A percentile compares a stretch with the other conserved stretches of the same genome.
These are phyloP conservation scores for Tetrahymena elliotti DNA, from an alignment of 73 alveolate species.

Conservation along the genomic window DNA sequence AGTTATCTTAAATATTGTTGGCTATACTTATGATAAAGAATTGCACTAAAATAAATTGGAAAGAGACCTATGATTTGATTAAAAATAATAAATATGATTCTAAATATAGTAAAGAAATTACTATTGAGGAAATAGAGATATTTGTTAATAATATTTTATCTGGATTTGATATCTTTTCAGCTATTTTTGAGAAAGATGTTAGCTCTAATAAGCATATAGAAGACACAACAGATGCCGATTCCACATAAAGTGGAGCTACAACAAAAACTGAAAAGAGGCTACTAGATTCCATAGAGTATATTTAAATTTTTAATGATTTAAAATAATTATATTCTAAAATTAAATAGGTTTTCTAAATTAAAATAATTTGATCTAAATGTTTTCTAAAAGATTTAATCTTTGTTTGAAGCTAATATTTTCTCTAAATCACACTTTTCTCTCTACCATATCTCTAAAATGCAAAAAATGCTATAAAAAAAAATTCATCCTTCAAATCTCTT, in stretches of 20 bases:
- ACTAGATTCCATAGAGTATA: not conserved
- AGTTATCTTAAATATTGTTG: not conserved
- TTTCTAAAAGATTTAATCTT: not conserved
- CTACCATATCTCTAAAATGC: not conserved
- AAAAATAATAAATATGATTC: not conserved
- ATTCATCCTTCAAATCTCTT: not conserved
- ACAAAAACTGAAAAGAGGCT: not conserved
- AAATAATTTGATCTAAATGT: not conserved
- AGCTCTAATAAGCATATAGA: not conserved
- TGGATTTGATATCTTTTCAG: not conserved
- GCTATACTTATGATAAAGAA: not conserved
- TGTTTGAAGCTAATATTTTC: not conserved
- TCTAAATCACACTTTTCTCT: not conserved
- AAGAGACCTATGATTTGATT: not conserved
- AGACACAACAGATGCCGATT: not conserved
- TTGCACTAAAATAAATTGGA: not conserved
- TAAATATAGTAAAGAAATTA: not conserved
- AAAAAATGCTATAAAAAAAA: not conserved
- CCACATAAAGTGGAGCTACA: not conserved
- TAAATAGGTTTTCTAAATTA: not conserved
- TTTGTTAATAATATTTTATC: not conserved
- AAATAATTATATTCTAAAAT: not conserved
- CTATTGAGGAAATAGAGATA: not conserved
- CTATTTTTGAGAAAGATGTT: not conserved
- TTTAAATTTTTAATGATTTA: not conserved